Base-by-base conservation (phyloP, 495 filamentous ascomycete genomes). In the Xylaria bambusicola region DNA sequence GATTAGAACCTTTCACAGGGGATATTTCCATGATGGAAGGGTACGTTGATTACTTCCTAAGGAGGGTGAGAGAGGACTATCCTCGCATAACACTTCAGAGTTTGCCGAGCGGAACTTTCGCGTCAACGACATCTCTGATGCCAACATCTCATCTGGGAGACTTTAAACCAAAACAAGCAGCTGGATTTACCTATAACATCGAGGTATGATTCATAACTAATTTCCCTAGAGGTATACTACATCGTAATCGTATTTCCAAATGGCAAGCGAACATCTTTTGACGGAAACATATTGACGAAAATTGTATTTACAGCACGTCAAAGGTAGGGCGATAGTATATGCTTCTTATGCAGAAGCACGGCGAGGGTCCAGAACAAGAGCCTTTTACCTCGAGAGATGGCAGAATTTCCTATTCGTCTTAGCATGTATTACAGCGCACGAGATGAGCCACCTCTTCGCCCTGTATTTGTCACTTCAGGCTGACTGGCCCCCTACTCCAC, bases 331-430 rank as follows among this genome's bases (percentile, higher is more conserved):
- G 18, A 45, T 45, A 45, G 41, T 15, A 24, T 45, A 45, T 12
- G 24, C 20, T 23, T 9, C 41, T 45, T 45, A 45, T 10, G 24
- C 41, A 24, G 18, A 12, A 45, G 20, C 41, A 45, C 8, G 18
- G 8, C 41, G 41, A 23, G 41, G 41, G 24, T 45, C 41, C 6
- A 45, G 24, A 23, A 21, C 41, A 10, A 45, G 41, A 21, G 12
- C 4, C 17, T 45, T 45, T 45, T 45, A 45, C 7, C 18, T 45
- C 8, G 41, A 45, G 18, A 45, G 41, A 45, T 45, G 41, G 41
- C 41, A 45, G 41, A 45, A 45, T 12, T 45, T 45, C 18, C 41
- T 45, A 9, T 45, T 45, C 41, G 24, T 45, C 41, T 23, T 45
- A 10, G 41, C 41, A 45, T 45, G 41, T 23, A 21, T 21, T 2